Base-by-base conservation (phyloP, 345 rosid species). In the Turnera subulata region DNA sequence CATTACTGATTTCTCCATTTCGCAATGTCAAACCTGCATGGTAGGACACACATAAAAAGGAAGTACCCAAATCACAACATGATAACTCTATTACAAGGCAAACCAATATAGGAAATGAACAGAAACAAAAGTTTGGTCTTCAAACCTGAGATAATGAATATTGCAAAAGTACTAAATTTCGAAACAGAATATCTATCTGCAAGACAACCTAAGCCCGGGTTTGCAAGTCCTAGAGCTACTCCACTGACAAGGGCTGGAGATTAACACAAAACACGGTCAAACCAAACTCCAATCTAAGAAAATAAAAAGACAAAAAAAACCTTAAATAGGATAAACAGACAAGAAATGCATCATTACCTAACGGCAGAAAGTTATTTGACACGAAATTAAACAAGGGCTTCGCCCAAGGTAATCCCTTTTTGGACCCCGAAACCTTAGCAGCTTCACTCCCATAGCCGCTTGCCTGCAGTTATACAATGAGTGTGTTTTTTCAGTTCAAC, bases 81-180 rank as follows among this genome's bases (percentile, higher is more conserved):
- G 16, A 15, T 14, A 23, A 39, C 14, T 3, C 2, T 0, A 19
- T 10, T 12, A 11, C 15, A 42, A 2, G 22, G 2, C 20, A 17
- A 14, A 35, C 22, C 25, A 47, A 54, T 23, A 20, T 0, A 20
- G 10, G 33, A 55, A 46, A 18, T 6, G 46, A 38, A 33, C 44
- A 32, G 1, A 16, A 44, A 23, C 24, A 4, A 38, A 45, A 15
- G 16, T 21, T 62, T 48, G 37, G 66, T 21, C 55, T 24, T 46
- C 74, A 63, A 24, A 91, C 98, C 96, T 60, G 98, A 91, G 62
- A 86, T 68, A 50, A 91, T 61, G 65, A 91, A 91, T 56, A 91
- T 91, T 35, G 80, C 84, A 38, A 84, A 75, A 10, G 98, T 80
- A 73, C 90, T 81, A 66, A 88, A 62, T 64, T 82, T 91, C 29